phyloP scores from a whole-genome alignment of 495 filamentous ascomycete species.

The Podospora pseudoanserina region DNA sequence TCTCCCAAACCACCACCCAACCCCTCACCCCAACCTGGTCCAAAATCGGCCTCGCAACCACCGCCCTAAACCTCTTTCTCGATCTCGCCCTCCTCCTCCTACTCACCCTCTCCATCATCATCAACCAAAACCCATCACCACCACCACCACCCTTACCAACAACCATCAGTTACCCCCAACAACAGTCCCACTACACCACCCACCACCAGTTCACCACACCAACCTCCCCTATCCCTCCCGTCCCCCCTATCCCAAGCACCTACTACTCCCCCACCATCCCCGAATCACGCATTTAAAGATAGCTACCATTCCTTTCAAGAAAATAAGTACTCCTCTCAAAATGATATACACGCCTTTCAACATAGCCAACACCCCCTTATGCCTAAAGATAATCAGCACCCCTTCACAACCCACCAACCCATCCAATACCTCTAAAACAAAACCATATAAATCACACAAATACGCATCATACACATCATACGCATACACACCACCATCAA shows the following conservation, averaged over 20 bases:
- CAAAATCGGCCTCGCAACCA: constrained; percentile 23
- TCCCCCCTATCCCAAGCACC: constrained; percentile 9
- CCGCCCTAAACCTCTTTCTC: constrained; percentile 23
- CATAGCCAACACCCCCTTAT: constrained; percentile 7
- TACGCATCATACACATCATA: too few relatives aligned
- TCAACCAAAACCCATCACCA: constrained; percentile 6
- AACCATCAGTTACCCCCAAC: constrained; percentile 4
- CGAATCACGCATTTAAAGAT: not conserved
- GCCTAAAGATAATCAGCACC: not conserved
- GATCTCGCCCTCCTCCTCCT: constrained; percentile 22
- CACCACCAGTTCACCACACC: constrained; percentile 6
- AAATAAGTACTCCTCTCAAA: not conserved
- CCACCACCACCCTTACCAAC: constrained; percentile 6
- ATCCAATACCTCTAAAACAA: too few relatives aligned
- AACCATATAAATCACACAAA: too few relatives aligned
- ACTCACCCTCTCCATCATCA: constrained; percentile 14
- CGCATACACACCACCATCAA: too few relatives aligned
- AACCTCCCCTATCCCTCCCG: constrained; percentile 17
- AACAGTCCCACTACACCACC: constrained; percentile 6
- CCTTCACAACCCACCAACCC: constrained; percentile 7
- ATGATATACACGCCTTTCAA: not conserved
- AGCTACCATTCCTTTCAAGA: too few relatives aligned
- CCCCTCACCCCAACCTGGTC: constrained; percentile 19
- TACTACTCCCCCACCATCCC: not conserved
- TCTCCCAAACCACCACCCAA: not conserved